phyloP scores from a whole-genome alignment of 257 asterid genomes.

The Solanum piurae region DNA sequence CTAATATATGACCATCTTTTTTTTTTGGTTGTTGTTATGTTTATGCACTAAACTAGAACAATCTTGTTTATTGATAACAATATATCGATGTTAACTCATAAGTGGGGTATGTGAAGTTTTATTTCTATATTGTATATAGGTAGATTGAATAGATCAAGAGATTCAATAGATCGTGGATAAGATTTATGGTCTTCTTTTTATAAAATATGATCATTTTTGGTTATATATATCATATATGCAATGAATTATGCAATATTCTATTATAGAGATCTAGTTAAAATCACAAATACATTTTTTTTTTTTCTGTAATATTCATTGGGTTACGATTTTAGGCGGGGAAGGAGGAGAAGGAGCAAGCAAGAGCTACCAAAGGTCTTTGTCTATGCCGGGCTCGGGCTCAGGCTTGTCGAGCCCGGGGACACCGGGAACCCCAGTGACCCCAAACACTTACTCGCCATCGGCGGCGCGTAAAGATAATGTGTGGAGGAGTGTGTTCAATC shows the following conservation, averaged over 20 bases:
- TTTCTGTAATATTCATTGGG: not conserved
- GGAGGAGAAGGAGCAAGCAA: conserved; percentile 29
- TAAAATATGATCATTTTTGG: not conserved
- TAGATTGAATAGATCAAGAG: too few relatives aligned
- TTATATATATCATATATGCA: not conserved
- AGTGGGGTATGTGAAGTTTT: not conserved
- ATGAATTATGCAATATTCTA: too few relatives aligned
- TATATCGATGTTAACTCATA: not conserved
- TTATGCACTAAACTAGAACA: too few relatives aligned
- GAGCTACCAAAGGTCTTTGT: conserved; percentile 35
- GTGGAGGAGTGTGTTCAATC: conserved; percentile 97
- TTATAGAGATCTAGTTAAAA: not conserved
- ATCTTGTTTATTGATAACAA: too few relatives aligned
- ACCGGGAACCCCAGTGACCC: conserved; percentile 53
- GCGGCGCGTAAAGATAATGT: conserved; percentile 50
- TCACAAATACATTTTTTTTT: not conserved
- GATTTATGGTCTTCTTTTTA: too few relatives aligned
- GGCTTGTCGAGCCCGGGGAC: conserved; percentile 1
- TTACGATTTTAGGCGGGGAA: conserved; percentile 7
- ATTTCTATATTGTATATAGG: not conserved
- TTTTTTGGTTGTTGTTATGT: not conserved
- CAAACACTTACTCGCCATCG: conserved; percentile 35
- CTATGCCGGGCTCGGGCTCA: conserved; percentile 33
- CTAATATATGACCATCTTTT: too few relatives aligned
- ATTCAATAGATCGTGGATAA: too few relatives aligned